Evolutionary conservation across 2,329 filamentous ascomycete genomes (phyloP).

Genomic region (Metarhizium album): DNA sequence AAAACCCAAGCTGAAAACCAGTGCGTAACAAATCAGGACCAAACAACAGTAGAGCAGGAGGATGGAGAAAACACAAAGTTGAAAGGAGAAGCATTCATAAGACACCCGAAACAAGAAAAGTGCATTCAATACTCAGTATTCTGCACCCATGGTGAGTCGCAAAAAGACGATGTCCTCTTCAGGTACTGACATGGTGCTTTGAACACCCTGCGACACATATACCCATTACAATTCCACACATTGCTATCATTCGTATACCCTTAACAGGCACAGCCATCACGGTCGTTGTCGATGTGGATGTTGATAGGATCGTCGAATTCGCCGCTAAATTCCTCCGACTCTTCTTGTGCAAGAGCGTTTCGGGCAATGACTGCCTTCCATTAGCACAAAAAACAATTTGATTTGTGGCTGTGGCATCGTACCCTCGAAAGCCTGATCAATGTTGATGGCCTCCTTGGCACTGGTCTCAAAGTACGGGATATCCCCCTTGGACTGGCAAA

Average conservation of each 20-base stretch:
- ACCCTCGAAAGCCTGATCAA: conserved; percentile 72
- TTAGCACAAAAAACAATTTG: not conserved
- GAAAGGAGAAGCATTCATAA: not conserved
- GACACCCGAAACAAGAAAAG: not conserved
- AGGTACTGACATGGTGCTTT: conserved; percentile 7
- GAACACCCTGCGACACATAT: not conserved
- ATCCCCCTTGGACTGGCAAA: conserved; percentile 93
- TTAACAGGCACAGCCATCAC: conserved; percentile 89
- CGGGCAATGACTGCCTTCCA: conserved; percentile 69
- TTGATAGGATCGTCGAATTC: conserved; percentile 98
- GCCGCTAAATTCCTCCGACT: conserved; percentile 93
- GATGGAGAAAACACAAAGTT: conserved; percentile 7
- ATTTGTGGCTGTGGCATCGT: conserved; percentile 12
- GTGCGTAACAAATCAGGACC: not conserved
- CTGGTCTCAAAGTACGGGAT: conserved; percentile 99
- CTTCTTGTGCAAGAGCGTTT: conserved; percentile 91
- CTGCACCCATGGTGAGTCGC: conserved; percentile 7
- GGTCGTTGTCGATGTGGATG: conserved; percentile 90
- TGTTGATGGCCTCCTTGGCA: conserved; percentile 96
- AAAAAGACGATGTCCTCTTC: conserved; percentile 5
- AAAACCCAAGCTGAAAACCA: not conserved
- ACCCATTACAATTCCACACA: not conserved
- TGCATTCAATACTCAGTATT: conserved; percentile 9
- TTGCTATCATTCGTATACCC: conserved; percentile 1
- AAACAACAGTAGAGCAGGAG: not conserved